Evolutionary conservation across 768 basidiomycete species (phyloP).

Genomic region (Tylopilus sp.): DNA sequence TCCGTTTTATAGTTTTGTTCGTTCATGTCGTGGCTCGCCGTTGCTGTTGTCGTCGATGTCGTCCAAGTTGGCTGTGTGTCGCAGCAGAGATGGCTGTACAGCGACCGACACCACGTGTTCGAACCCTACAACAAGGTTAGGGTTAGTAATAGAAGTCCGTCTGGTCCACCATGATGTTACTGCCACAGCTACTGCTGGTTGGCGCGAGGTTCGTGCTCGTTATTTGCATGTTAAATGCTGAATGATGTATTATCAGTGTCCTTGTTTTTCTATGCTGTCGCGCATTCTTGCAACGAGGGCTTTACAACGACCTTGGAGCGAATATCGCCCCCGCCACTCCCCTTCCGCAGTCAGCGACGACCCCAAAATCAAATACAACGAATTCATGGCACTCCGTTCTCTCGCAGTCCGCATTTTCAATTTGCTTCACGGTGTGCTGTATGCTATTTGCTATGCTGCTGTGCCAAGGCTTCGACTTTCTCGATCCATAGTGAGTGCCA

Average conservation of each 20-base stretch:
- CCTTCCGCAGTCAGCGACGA: slow-evolving; percentile 23
- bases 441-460: slow-evolving; percentile 70
- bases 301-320: slow-evolving; percentile 57
- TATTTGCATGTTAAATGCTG: background rate
- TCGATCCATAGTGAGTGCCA: slow-evolving; percentile 55
- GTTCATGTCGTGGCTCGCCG: slow-evolving; percentile 28
- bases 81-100: slow-evolving; percentile 5
- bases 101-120: slow-evolving; percentile 9
- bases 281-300: slow-evolving; percentile 51
- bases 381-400: slow-evolving; percentile 50
- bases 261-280: slow-evolving; percentile 56
- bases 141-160: slow-evolving; percentile 20
- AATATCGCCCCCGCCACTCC: slow-evolving; percentile 35
- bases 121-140: slow-evolving; percentile 32
- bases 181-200: slow-evolving; percentile 8
- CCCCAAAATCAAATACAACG: slow-evolving; percentile 17
- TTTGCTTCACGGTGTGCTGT: slow-evolving; percentile 73
- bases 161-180: slow-evolving; percentile 11
- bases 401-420: slow-evolving; percentile 58
- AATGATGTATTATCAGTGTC: slow-evolving; percentile 33
- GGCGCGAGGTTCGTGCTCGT: slow-evolving; percentile 18
- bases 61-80: background rate
- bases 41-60: slow-evolving; percentile 14
- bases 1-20: slow-evolving; percentile 27
- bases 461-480: slow-evolving; percentile 58